Evolutionary conservation across 2,329 filamentous ascomycete genomes (phyloP).

Genomic region (Cercospora janseana): DNA sequence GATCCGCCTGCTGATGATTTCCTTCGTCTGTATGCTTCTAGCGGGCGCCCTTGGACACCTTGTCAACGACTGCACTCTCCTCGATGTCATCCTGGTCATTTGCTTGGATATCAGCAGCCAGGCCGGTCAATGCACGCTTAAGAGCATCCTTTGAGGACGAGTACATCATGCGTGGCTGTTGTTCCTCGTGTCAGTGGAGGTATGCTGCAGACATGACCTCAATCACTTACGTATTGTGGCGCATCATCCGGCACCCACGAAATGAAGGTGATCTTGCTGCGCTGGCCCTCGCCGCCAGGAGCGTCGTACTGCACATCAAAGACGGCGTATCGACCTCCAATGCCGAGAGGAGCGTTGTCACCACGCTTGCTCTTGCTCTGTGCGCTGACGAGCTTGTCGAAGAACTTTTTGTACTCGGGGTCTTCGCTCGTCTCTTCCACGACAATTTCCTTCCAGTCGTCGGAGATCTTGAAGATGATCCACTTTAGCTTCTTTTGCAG

Average conservation of each 20-base stretch:
- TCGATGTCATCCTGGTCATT: slow-evolving; percentile 82
- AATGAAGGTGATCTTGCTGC: slow-evolving; percentile 76
- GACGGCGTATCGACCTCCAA: slow-evolving; percentile 76
- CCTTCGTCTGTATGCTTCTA: slow-evolving; percentile 33
- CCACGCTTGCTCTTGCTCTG: slow-evolving; percentile 68
- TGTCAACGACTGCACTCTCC: slow-evolving; percentile 64
- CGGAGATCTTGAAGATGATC: slow-evolving; percentile 84
- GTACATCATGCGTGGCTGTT: slow-evolving; percentile 83
- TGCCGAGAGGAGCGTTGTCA: slow-evolving; percentile 42
- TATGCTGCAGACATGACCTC: not conserved
- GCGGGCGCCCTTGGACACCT: slow-evolving; percentile 50
- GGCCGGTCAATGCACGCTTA: slow-evolving; percentile 73
- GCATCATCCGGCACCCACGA: slow-evolving; percentile 81
- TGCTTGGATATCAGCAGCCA: slow-evolving; percentile 76
- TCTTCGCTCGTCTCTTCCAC: slow-evolving; percentile 70
- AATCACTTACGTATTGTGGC: slow-evolving; percentile 64
- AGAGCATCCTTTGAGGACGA: slow-evolving; percentile 80
- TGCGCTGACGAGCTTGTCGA: slow-evolving; percentile 71
- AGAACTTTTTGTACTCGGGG: slow-evolving; percentile 69
- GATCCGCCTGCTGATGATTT: not conserved
- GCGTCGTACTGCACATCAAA: slow-evolving; percentile 81
- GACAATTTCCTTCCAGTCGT: slow-evolving; percentile 78
- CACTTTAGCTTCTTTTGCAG: slow-evolving; percentile 74
- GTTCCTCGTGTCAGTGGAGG: not conserved
- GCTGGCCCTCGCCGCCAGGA: slow-evolving; percentile 68